Conservation (phyloP, 2,329 filamentous ascomycete genomes). For the Biscogniauxia marginata region DNA sequence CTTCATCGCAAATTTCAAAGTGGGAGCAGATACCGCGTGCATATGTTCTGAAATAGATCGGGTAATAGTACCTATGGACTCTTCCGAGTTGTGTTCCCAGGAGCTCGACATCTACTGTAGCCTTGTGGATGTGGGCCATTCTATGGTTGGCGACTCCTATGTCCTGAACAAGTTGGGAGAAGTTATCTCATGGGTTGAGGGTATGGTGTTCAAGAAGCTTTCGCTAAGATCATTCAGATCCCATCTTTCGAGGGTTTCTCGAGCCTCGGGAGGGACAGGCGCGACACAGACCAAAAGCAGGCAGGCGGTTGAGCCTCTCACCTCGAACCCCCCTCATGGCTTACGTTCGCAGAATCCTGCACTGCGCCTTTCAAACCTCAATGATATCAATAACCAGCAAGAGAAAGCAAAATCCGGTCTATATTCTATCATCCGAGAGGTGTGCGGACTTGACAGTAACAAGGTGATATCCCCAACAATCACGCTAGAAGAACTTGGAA, state of each 20-base stretch:
- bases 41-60: constrained; percentile 29
- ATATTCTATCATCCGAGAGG: constrained; percentile 39
- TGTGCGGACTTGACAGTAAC: constrained; percentile 51
- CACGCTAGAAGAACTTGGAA: background rate
- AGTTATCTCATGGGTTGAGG: constrained; percentile 24
- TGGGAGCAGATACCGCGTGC: constrained; percentile 25
- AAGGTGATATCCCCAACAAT: constrained; percentile 26
- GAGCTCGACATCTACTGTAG: constrained; percentile 29
- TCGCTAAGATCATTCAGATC: constrained; percentile 35
- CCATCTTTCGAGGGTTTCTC: constrained; percentile 4
- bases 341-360: background rate
- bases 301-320: background rate
- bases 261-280: background rate
- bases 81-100: constrained; percentile 11
- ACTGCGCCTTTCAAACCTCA: background rate
- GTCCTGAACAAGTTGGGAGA: constrained; percentile 19
- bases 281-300: background rate
- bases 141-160: constrained; percentile 28
- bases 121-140: constrained; percentile 25
- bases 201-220: constrained; percentile 32
- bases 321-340: background rate
- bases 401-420: background rate
- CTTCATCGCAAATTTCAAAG: constrained; percentile 31
- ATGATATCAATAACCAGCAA: background rate
- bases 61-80: constrained; percentile 16